These are phyloP conservation scores for Sporothrix luriei DNA, from an alignment of 2,329 filamentous ascomycete genomes.

Conservation along the genomic window DNA sequence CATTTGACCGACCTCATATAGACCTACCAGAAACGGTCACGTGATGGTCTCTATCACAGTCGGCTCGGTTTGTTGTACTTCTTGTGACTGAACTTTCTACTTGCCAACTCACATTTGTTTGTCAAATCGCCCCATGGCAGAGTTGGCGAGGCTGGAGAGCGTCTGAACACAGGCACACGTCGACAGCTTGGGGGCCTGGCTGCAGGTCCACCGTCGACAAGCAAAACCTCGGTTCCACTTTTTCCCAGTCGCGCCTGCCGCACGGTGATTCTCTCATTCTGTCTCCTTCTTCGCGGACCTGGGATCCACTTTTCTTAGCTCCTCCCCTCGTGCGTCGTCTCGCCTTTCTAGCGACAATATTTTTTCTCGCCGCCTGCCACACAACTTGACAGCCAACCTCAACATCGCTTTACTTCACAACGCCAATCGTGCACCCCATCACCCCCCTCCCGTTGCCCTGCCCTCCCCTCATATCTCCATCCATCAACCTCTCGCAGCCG, in stretches of 20 bases:
- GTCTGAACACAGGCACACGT: background rate
- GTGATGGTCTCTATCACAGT: background rate
- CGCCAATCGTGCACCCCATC: constrained; percentile 17
- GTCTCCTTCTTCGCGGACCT: constrained; percentile 23
- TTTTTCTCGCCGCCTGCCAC: constrained; percentile 25
- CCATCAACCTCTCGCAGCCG: constrained; percentile 3
- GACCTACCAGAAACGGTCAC: background rate
- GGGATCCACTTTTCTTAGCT: constrained; percentile 14
- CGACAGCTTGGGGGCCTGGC: constrained; percentile 20
- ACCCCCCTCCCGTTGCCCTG: constrained; percentile 7
- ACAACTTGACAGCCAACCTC: constrained; percentile 14
- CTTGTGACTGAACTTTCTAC: background rate
- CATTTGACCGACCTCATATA: background rate
- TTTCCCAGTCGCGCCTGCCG: constrained; percentile 19
- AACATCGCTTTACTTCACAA: constrained; percentile 13
- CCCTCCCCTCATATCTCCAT: background rate
- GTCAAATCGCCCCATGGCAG: background rate
- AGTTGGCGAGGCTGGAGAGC: background rate
- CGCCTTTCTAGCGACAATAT: constrained; percentile 11
- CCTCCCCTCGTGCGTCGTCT: constrained; percentile 19
- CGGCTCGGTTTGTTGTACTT: background rate
- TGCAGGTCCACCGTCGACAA: background rate
- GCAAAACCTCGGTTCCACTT: constrained; percentile 10
- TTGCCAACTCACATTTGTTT: background rate
- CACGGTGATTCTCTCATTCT: constrained; percentile 21